Percentiles rank a stretch among this genome's conserved stretches.
phyloP scores from a whole-genome alignment of 148 eudicot species.

The Bassia scoparia region DNA sequence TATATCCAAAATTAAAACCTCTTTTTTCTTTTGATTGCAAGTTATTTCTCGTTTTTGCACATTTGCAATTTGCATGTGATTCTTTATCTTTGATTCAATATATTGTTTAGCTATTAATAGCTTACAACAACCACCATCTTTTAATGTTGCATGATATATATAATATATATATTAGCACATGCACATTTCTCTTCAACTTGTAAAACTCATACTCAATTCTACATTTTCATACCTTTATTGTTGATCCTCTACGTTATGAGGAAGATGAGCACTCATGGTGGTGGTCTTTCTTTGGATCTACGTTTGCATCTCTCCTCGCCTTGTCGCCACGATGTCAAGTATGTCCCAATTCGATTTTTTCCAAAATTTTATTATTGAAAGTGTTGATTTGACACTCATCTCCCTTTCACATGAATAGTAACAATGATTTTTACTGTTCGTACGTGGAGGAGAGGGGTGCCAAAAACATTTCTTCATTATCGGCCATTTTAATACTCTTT shows the following conservation, averaged over 20 bases:
- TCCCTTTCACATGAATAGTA: too few species aligned
- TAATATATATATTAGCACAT: neutral
- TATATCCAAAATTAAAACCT: neutral
- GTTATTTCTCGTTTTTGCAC: neutral
- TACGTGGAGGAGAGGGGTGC: too few species aligned
- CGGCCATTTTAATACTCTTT: too few species aligned
- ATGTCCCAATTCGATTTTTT: neutral
- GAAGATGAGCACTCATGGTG: neutral
- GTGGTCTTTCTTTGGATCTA: neutral
- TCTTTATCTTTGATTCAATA: neutral
- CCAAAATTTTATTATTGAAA: too few species aligned
- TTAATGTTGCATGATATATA: neutral
- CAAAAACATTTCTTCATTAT: too few species aligned
- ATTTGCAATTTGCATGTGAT: neutral
- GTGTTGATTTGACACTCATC: too few species aligned
- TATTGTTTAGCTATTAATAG: constrained; percentile 1
- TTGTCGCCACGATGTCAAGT: neutral
- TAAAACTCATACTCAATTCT: too few species aligned
- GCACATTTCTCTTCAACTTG: neutral
- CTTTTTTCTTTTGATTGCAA: neutral
- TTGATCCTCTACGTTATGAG: neutral
- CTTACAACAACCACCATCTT: neutral
- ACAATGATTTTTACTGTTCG: too few species aligned
- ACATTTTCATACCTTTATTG: too few species aligned
- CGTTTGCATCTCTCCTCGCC: neutral